These are phyloP conservation scores for Zygosaccharomyces siamensis DNA, from an alignment of 805 yeast genomes.

Conservation along the genomic window DNA sequence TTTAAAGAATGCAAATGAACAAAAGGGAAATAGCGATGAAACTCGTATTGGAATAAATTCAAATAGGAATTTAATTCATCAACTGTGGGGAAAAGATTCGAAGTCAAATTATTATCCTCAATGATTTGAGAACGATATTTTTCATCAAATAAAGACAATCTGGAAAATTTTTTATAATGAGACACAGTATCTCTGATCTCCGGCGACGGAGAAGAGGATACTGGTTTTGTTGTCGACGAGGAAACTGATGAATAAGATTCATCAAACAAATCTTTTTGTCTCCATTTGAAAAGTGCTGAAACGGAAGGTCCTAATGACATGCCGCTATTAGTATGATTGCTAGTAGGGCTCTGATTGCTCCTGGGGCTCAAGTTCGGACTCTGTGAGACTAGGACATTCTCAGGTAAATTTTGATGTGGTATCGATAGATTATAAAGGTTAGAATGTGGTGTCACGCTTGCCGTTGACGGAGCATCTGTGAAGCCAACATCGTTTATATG, in stretches of 20 bases:
- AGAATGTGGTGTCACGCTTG: conserved; percentile 4
- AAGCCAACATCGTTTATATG: conserved; percentile 58
- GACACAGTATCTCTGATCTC: conserved; percentile 11
- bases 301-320: conserved; percentile 14
- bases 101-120: conserved; percentile 46
- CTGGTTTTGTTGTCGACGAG: conserved; percentile 11
- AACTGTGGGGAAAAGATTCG: conserved; percentile 64
- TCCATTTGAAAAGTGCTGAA: conserved; percentile 54
- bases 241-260: conserved; percentile 7
- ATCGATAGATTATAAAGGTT: conserved; percentile 2
- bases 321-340: conserved; percentile 7
- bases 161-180: conserved; percentile 8
- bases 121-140: conserved; percentile 53
- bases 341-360: conserved; percentile 14
- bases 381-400: neutral
- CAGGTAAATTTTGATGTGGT: neutral
- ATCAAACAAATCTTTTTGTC: conserved; percentile 63
- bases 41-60: conserved; percentile 68
- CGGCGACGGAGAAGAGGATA: conserved; percentile 9
- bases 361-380: conserved; percentile 6
- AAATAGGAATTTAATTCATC: conserved; percentile 74
- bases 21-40: conserved; percentile 78
- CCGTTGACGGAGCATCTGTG: conserved; percentile 14
- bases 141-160: conserved; percentile 41
- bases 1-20: conserved; percentile 64